Percentiles rank a stretch among this genome's conserved stretches.
Evolutionary conservation across 2,329 filamentous ascomycete species (phyloP).

Genomic region (Xylaria sp.): DNA sequence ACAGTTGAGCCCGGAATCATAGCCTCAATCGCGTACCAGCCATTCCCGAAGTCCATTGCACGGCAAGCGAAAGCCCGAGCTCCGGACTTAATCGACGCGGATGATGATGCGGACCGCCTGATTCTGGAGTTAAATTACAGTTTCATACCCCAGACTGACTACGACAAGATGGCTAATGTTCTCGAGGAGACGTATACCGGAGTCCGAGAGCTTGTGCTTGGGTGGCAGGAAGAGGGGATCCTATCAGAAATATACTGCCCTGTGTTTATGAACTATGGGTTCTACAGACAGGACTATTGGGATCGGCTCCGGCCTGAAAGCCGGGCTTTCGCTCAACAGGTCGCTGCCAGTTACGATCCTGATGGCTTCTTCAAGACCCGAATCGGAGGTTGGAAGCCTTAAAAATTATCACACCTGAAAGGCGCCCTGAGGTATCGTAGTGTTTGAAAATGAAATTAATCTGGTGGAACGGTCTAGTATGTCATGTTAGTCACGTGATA

Average conservation of each 20-base stretch:
- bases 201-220: slow-evolving; percentile 48
- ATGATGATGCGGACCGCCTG: slow-evolving; percentile 54
- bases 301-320: slow-evolving; percentile 52
- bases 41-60: slow-evolving; percentile 54
- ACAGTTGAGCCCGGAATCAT: slow-evolving; percentile 46
- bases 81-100: slow-evolving; percentile 54
- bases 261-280: slow-evolving; percentile 58
- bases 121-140: slow-evolving; percentile 58
- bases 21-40: slow-evolving; percentile 54
- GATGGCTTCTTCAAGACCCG: slow-evolving; percentile 52
- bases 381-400: slow-evolving; percentile 54
- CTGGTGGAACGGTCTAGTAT: neutral
- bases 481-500: neutral
- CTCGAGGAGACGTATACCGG: slow-evolving; percentile 52
- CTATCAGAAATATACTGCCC: slow-evolving; percentile 53
- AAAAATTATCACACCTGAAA: neutral
- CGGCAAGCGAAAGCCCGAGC: slow-evolving; percentile 49
- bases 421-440: neutral
- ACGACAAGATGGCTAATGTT: slow-evolving; percentile 49
- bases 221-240: slow-evolving; percentile 50
- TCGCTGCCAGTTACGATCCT: slow-evolving; percentile 53
- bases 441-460: neutral
- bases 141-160: slow-evolving; percentile 49
- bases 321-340: slow-evolving; percentile 49
- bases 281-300: slow-evolving; percentile 56